Evolutionary conservation across 2,329 filamentous ascomycete species (phyloP).

Genomic region (Cadophora sp.): DNA sequence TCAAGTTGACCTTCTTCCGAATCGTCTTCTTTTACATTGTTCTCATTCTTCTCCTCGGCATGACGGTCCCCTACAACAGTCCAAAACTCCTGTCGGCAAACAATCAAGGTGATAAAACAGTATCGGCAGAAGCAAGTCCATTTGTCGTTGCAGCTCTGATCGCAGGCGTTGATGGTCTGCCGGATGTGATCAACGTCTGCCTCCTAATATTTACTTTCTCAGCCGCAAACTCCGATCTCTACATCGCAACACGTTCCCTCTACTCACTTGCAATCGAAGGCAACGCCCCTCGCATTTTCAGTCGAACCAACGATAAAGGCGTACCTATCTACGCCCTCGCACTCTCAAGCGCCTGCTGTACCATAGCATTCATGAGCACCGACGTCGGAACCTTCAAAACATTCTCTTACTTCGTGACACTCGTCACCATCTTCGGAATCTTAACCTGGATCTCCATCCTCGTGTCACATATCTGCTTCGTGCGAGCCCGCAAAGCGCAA

Average conservation of each 20-base stretch:
- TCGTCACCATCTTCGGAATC: slow-evolving; percentile 55
- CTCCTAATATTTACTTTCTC: slow-evolving; percentile 73
- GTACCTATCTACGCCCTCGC: slow-evolving; percentile 58
- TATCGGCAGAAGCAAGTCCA: slow-evolving; percentile 61
- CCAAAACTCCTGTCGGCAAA: slow-evolving; percentile 58
- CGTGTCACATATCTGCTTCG: slow-evolving; percentile 75
- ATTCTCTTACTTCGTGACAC: slow-evolving; percentile 75
- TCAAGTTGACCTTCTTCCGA: slow-evolving; percentile 66
- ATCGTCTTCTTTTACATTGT: slow-evolving; percentile 69
- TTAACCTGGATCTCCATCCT: slow-evolving; percentile 46
- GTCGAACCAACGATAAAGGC: slow-evolving; percentile 59
- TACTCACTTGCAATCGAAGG: slow-evolving; percentile 72
- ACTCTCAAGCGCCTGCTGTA: slow-evolving; percentile 58
- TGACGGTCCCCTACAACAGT: slow-evolving; percentile 71
- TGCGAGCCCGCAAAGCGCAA: slow-evolving; percentile 68
- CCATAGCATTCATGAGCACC: slow-evolving; percentile 70
- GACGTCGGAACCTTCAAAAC: slow-evolving; percentile 67
- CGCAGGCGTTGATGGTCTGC: slow-evolving; percentile 66
- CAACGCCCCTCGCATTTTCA: slow-evolving; percentile 69
- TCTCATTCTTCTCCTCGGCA: slow-evolving; percentile 65
- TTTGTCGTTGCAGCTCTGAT: slow-evolving; percentile 66
- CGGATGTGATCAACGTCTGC: slow-evolving; percentile 72
- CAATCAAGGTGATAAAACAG: slow-evolving; percentile 47
- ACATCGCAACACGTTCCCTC: slow-evolving; percentile 74
- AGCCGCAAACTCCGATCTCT: slow-evolving; percentile 65